phyloP scores from a whole-genome alignment of 192 early-diverging fungal species.

The Coemansia sp. region DNA sequence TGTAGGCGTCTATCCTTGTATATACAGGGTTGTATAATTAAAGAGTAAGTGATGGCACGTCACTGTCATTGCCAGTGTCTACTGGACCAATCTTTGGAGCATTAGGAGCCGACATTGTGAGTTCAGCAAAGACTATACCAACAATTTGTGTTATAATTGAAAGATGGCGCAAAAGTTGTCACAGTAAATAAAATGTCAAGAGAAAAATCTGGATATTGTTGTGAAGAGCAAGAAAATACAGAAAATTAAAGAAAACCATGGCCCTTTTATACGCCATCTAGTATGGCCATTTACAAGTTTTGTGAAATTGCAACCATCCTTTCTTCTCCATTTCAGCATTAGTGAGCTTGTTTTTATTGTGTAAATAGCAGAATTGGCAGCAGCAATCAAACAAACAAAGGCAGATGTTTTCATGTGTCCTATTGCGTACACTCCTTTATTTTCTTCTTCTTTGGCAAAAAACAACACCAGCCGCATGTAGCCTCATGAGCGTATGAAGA shows the following conservation, averaged over 20 bases:
- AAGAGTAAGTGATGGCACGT: not conserved
- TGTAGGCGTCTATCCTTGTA: not conserved
- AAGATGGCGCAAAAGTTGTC: not conserved
- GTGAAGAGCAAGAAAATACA: not conserved
- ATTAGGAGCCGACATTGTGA: not conserved
- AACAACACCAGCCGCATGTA: not conserved
- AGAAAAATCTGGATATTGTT: not conserved
- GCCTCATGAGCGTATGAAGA: not conserved
- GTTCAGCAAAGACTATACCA: not conserved
- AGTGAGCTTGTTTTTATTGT: not conserved
- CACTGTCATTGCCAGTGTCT: constrained; percentile 4
- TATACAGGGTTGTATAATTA: not conserved
- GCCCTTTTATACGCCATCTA: not conserved
- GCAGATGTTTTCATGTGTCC: no score
- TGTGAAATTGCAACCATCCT: not conserved
- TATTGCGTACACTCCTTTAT: no score
- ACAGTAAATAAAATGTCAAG: not conserved
- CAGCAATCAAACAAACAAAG: not conserved
- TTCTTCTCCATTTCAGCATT: not conserved
- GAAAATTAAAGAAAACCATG: not conserved
- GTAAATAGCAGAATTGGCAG: not conserved
- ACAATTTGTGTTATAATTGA: not conserved
- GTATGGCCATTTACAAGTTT: not conserved
- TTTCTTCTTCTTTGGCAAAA: not conserved
- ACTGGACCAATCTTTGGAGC: constrained; percentile 3